A percentile compares a stretch with the other conserved stretches of the same genome.
Conservation (phyloP, 2,329 filamentous ascomycete species). For the Bipolaris zeicola region DNA sequence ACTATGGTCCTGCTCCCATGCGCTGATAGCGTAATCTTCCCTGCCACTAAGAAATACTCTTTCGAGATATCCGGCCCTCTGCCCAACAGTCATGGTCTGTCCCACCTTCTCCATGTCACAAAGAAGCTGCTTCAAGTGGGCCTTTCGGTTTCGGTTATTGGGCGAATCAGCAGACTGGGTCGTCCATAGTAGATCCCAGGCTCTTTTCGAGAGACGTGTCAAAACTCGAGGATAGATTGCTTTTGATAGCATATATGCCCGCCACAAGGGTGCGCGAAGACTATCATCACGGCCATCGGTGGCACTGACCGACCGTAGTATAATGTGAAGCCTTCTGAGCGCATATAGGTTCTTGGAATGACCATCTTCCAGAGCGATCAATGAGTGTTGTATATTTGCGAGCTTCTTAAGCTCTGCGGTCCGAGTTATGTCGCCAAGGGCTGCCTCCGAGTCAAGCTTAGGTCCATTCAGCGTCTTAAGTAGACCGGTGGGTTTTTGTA, state of each 20-base stretch:
- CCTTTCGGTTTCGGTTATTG: constrained; percentile 21
- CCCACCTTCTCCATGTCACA: constrained; percentile 35
- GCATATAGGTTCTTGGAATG: background rate
- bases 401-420: constrained; percentile 16
- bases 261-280: constrained; percentile 34
- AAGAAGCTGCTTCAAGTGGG: constrained; percentile 32
- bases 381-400: constrained; percentile 10
- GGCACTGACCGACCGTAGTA: constrained; percentile 17
- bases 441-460: background rate
- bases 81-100: constrained; percentile 22
- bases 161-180: constrained; percentile 23
- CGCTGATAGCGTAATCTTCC: constrained; percentile 33
- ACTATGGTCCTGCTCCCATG: constrained; percentile 39
- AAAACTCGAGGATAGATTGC: constrained; percentile 21
- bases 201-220: constrained; percentile 27
- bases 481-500: constrained; percentile 10
- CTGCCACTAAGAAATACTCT: constrained; percentile 33
- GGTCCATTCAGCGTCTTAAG: constrained; percentile 3
- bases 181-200: constrained; percentile 46
- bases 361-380: background rate
- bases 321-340: constrained; percentile 20
- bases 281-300: constrained; percentile 4
- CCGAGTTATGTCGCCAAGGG: constrained; percentile 1
- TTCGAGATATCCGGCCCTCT: constrained; percentile 35
- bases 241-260: constrained; percentile 36